These are phyloP conservation scores for Cyamopsis tetragonoloba DNA, from an alignment of 306 rosid genomes.

Conservation along the genomic window DNA sequence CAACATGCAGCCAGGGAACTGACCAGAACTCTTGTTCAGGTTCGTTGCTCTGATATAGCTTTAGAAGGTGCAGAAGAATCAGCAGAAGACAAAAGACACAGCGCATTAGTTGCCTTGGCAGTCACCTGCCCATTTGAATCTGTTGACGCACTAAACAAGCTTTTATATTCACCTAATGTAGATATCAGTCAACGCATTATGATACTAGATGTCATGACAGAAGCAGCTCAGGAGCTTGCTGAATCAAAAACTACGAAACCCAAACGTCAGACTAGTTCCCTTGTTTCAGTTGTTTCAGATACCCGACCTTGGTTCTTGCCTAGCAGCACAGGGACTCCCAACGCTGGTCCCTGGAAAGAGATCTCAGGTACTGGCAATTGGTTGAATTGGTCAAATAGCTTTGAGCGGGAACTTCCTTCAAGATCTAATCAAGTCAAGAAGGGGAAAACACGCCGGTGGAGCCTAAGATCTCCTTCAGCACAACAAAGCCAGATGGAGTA, in stretches of 20 bases:
- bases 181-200: constrained; percentile 89
- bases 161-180: constrained; percentile 81
- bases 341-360: constrained; percentile 86
- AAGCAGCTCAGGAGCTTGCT: constrained; percentile 91
- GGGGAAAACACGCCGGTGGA: constrained; percentile 89
- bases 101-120: constrained; percentile 70
- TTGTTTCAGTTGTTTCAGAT: constrained; percentile 70
- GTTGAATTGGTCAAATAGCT: constrained; percentile 79
- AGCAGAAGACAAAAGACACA: constrained; percentile 82
- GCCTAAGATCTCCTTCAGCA: constrained; percentile 41
- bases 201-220: constrained; percentile 92
- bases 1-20: constrained; percentile 74
- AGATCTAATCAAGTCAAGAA: constrained; percentile 57
- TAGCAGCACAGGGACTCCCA: constrained; percentile 64
- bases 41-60: constrained; percentile 88
- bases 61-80: constrained; percentile 92
- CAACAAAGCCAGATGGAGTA: constrained; percentile 54
- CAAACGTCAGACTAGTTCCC: constrained; percentile 52
- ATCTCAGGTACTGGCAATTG: constrained; percentile 57
- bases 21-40: constrained; percentile 74
- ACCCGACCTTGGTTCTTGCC: constrained; percentile 91
- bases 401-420: constrained; percentile 78
- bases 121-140: constrained; percentile 75
- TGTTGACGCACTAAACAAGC: constrained; percentile 62
- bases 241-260: constrained; percentile 52